These are phyloP conservation scores for Dothistroma pini DNA, from an alignment of 2,329 filamentous ascomycete genomes.

Conservation along the genomic window DNA sequence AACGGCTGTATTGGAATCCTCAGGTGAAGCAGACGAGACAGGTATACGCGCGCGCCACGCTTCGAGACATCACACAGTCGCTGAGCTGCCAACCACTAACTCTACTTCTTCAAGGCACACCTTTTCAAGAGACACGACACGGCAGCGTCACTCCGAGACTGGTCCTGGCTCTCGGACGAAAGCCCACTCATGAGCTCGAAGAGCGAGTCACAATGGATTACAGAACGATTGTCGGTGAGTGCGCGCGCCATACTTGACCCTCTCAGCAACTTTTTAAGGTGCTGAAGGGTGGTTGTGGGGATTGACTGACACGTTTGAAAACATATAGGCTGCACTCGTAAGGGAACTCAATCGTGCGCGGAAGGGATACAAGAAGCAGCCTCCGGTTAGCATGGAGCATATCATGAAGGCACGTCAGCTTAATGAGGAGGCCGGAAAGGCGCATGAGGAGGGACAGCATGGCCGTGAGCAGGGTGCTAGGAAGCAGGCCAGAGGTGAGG, in stretches of 20 bases:
- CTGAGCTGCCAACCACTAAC: neutral
- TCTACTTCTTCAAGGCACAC: neutral
- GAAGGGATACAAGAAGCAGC: slow-evolving; percentile 26
- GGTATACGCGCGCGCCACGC: slow-evolving; percentile 1
- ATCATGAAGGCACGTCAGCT: neutral
- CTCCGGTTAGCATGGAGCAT: slow-evolving; percentile 32
- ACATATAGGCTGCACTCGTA: slow-evolving; percentile 47
- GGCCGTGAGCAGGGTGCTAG: neutral
- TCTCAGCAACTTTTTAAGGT: neutral
- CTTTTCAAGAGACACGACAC: slow-evolving; percentile 15
- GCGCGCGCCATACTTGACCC: neutral
- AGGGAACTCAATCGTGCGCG: slow-evolving; percentile 42
- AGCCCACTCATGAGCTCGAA: slow-evolving; percentile 67
- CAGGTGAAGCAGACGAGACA: slow-evolving; percentile 18
- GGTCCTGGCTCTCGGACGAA: slow-evolving; percentile 70
- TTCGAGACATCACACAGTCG: neutral
- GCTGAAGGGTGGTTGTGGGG: neutral
- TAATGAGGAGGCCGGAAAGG: neutral
- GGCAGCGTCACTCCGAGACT: slow-evolving; percentile 39
- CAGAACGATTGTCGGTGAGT: slow-evolving; percentile 57
- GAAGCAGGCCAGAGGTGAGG: neutral
- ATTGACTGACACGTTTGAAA: neutral
- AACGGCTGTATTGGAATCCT: slow-evolving; percentile 12
- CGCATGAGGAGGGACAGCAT: slow-evolving; percentile 1
- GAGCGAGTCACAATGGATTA: slow-evolving; percentile 69